Conservation (phyloP, 2,329 filamentous ascomycete genomes). For the Teratosphaeria gauchensis region DNA sequence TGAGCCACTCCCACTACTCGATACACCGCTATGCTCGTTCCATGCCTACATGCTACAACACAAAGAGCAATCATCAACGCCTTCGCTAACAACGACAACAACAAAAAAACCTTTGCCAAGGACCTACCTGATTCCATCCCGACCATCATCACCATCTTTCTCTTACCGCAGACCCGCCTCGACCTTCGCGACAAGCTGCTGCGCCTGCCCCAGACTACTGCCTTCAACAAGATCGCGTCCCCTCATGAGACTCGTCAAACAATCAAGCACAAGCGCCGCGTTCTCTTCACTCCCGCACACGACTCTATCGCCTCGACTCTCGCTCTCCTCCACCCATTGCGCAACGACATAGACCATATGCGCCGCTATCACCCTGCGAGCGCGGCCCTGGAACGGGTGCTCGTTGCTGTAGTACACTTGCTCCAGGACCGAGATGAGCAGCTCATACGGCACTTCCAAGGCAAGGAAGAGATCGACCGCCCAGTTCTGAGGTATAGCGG, state of each 20-base stretch:
- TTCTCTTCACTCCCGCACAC: slow-evolving; percentile 53
- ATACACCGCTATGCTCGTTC: background rate
- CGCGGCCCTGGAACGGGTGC: slow-evolving; percentile 49
- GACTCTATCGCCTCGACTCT: slow-evolving; percentile 41
- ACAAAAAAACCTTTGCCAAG: background rate
- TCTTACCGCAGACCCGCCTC: background rate
- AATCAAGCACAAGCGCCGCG: slow-evolving; percentile 33
- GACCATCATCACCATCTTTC: no score
- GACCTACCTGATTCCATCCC: background rate
- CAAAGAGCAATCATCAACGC: background rate
- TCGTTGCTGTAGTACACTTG: slow-evolving; percentile 59
- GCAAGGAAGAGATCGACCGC: slow-evolving; percentile 57
- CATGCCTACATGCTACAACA: background rate
- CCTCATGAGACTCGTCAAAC: slow-evolving; percentile 14
- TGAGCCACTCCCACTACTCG: background rate
- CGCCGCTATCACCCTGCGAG: slow-evolving; percentile 47
- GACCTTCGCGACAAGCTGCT: background rate
- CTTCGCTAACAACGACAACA: background rate
- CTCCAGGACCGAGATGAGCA: slow-evolving; percentile 53
- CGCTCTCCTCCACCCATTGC: slow-evolving; percentile 51
- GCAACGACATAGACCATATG: slow-evolving; percentile 54
- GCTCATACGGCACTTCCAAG: slow-evolving; percentile 52
- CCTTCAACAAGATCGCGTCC: slow-evolving; percentile 15
- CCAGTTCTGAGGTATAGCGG: slow-evolving; percentile 47
- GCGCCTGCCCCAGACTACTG: background rate